A percentile compares a stretch with the other conserved stretches of the same genome.
These are phyloP conservation scores for Phytophthora palmivora DNA, from an alignment of 352 stramenopile species.

Conservation along the genomic window DNA sequence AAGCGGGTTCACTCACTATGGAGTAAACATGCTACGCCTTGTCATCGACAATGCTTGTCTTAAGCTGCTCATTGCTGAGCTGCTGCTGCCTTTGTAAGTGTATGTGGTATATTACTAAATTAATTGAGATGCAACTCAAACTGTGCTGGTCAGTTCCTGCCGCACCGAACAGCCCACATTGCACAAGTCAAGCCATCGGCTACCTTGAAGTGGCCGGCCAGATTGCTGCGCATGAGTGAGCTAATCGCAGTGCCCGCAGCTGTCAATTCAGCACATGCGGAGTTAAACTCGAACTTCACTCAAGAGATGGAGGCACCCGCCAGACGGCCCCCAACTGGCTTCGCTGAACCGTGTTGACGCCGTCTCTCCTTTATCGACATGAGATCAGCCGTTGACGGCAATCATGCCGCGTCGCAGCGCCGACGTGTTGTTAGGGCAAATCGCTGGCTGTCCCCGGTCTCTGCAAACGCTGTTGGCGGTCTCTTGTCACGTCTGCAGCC, in stretches of 20 bases:
- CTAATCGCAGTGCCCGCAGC: conserved; percentile 3
- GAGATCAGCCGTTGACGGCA: conserved; percentile 16
- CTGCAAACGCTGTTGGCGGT: conserved; percentile 11
- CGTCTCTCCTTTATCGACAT: conserved; percentile 8
- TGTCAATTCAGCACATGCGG: conserved; percentile 1
- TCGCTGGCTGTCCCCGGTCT: background rate
- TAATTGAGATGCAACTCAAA: no score
- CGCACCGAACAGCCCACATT: no score
- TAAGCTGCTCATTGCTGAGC: no score
- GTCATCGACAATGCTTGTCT: no score
- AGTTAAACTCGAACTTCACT: conserved; percentile 1
- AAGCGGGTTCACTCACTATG: no score
- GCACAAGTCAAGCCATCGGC: no score
- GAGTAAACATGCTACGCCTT: no score
- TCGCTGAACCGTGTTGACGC: conserved; percentile 24
- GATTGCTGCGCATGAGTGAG: background rate
- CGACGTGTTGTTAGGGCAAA: conserved; percentile 19
- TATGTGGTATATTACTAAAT: no score
- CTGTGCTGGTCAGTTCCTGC: no score
- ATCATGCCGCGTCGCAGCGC: conserved; percentile 2
- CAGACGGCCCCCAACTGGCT: conserved; percentile 15
- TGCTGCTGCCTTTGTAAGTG: no score
- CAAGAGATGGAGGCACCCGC: conserved; percentile 2
- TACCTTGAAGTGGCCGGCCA: conserved; percentile 2
- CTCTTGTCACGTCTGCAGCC: conserved; percentile 9